Evolutionary conservation across 2,329 filamentous ascomycete species (phyloP), one percentile per base, ranked within the genome.

Genomic region (Fonsecaea pedrosoi): DNA sequence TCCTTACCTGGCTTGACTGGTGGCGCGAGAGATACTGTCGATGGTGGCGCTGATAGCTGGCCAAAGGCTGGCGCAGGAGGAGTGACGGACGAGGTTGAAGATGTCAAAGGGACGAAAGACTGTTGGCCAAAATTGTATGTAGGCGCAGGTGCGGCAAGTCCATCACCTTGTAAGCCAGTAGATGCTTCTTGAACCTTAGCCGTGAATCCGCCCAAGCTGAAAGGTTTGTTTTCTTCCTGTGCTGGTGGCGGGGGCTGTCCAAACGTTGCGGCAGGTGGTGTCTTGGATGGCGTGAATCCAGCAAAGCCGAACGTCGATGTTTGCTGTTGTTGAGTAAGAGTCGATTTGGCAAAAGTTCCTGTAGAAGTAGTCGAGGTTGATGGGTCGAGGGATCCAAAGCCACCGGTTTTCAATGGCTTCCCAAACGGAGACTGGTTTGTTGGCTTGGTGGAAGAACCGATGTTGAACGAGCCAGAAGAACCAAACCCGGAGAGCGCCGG

Each of bases 291-390:
- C n/a, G 53, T n/a, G 53, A 55, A 55, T 35, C 30, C 53, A 45
- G 35, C 60, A 59, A 60, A 57, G 21, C 54, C 38, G 30, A 54
- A 42, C 2, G 58, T 48, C 21, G 59, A 32, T 13, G 45, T 34
- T 30, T 37, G 35, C 25, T 35, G 58, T 40, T 55, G 53, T 32
- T 37, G 58, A 62, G 53, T 10, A 35, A 45, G 32, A 35, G 54
- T 30, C n/a, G 62, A 40, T 34, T 68, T 65, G 25, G 54, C 62
- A 48, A 65, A 60, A 6, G 50, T 38, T 6, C 18, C 38, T 13
- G 42, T 64, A 38, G 54, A 61, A 12, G 30, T 48, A 7, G 45
- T 61, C 12, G 15, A 50, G 15, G 45, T 34, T 12, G 25, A 30
- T 45, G 50, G 21, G 34, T 25, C 18, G 48, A 55, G 21, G 35